phyloP scores from a whole-genome alignment of 106 monocot species.

The Allium sativum region DNA sequence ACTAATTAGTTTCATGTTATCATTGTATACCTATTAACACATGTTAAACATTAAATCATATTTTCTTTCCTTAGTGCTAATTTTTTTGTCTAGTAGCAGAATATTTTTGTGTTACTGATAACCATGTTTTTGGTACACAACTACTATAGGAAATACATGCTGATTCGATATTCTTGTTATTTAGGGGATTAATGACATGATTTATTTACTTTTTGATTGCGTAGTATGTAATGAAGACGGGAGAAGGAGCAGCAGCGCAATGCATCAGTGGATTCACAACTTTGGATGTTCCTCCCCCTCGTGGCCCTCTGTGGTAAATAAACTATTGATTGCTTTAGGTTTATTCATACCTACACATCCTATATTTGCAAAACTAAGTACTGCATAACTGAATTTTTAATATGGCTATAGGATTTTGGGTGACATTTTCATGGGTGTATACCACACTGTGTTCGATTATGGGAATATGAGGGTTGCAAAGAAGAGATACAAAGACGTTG shows the following conservation, averaged over 20 bases:
- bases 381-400: not conserved
- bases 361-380: not conserved
- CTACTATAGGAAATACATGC: too few species aligned
- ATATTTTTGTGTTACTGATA: not conserved
- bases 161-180: too few species aligned
- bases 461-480: slow-evolving; percentile 55
- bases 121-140: too few species aligned
- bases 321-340: not conserved
- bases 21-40: too few species aligned
- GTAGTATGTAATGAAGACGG: slow-evolving; percentile 77
- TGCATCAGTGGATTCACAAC: slow-evolving; percentile 92
- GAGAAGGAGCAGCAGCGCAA: slow-evolving; percentile 36
- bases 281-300: slow-evolving; percentile 69
- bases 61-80: too few species aligned
- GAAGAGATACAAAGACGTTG: too few species aligned
- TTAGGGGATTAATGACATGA: not conserved
- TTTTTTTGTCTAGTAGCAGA: not conserved
- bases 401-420: slow-evolving; percentile 72
- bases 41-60: too few species aligned
- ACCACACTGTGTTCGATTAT: slow-evolving; percentile 83
- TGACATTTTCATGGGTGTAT: slow-evolving; percentile 85
- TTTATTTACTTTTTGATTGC: not conserved
- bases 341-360: not conserved
- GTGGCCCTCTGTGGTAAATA: slow-evolving; percentile 44
- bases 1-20: too few species aligned